These are phyloP conservation scores for Yamadazyma kanchanaburiensis DNA, from an alignment of 1,139 yeast species.

Conservation along the genomic window DNA sequence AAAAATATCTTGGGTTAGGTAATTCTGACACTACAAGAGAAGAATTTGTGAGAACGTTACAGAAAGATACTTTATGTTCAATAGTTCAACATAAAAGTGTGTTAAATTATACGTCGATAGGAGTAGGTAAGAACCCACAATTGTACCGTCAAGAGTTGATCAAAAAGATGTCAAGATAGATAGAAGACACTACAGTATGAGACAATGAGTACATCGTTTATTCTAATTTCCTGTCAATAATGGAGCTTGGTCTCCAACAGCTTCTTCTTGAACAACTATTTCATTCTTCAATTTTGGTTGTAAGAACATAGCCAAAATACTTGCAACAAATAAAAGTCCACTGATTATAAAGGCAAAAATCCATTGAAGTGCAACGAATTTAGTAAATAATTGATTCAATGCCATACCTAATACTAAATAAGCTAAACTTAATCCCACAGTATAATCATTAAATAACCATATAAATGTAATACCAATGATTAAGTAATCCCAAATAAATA, in stretches of 20 bases:
- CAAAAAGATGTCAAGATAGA: slow-evolving; percentile 52
- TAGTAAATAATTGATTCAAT: slow-evolving; percentile 64
- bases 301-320: slow-evolving; percentile 40
- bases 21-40: slow-evolving; percentile 60
- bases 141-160: slow-evolving; percentile 50
- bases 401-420: slow-evolving; percentile 63
- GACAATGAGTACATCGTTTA: too few relatives aligned
- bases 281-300: slow-evolving; percentile 15
- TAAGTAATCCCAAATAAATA: slow-evolving; percentile 75
- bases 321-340: slow-evolving; percentile 47
- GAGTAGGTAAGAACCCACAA: slow-evolving; percentile 51
- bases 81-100: slow-evolving; percentile 67
- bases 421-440: slow-evolving; percentile 58
- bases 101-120: slow-evolving; percentile 65
- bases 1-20: slow-evolving; percentile 70
- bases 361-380: slow-evolving; percentile 79
- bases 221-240: too few relatives aligned
- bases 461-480: slow-evolving; percentile 60
- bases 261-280: slow-evolving; percentile 14
- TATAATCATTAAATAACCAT: slow-evolving; percentile 66
- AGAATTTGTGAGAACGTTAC: slow-evolving; percentile 48
- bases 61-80: slow-evolving; percentile 71
- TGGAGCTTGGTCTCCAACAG: slow-evolving; percentile 21
- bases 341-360: slow-evolving; percentile 71
- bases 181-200: neutral